Conservation (phyloP, 441 rosid species). For the Viola pubescens region DNA sequence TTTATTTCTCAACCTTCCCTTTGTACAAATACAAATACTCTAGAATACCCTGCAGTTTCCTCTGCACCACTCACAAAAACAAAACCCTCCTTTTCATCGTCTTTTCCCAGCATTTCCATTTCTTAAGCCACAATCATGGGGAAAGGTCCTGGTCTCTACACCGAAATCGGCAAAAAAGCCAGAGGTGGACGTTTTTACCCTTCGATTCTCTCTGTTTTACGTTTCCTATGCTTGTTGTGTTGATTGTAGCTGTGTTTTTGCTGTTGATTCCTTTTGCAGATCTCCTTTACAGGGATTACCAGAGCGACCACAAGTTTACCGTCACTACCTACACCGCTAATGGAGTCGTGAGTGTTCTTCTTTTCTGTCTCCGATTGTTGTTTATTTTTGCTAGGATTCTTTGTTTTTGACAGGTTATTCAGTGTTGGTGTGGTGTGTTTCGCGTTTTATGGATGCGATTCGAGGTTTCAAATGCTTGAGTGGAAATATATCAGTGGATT, state of each 20-base stretch:
- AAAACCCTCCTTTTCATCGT: background rate
- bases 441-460: too few relatives aligned
- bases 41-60: slow-evolving; percentile 1
- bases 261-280: slow-evolving; percentile 29
- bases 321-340: slow-evolving; percentile 66
- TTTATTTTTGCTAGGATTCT: background rate
- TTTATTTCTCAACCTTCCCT: background rate
- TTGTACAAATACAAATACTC: background rate
- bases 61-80: background rate
- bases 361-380: background rate
- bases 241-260: background rate
- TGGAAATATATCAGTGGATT: too few relatives aligned
- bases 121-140: slow-evolving; percentile 43
- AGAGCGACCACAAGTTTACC: slow-evolving; percentile 78
- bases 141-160: slow-evolving; percentile 93
- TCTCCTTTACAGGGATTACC: slow-evolving; percentile 87
- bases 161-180: slow-evolving; percentile 89
- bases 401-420: too few relatives aligned
- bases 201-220: background rate
- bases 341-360: slow-evolving; percentile 60
- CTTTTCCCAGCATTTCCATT: slow-evolving; percentile 12
- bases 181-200: slow-evolving; percentile 38
- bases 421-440: too few relatives aligned
- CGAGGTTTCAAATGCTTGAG: too few relatives aligned
- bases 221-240: background rate